Percentiles rank a stretch among this genome's conserved stretches.
Conservation (phyloP, 2,329 filamentous ascomycete species). For the Myriosclerotinia scirpicola region DNA sequence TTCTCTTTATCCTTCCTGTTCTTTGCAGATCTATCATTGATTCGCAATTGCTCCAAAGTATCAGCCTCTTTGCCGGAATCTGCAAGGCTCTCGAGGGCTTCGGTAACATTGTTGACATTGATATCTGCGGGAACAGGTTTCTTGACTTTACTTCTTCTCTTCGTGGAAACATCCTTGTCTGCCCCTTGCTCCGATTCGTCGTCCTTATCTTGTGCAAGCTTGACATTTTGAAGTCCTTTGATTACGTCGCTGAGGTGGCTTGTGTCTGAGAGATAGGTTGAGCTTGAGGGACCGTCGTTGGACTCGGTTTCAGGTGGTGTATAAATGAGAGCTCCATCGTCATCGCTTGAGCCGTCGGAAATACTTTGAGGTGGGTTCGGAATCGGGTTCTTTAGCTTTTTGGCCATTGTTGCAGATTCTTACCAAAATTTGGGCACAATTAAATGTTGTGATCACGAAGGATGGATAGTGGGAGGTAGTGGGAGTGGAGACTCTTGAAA, state of each 20-base stretch:
- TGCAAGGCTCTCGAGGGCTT: not conserved
- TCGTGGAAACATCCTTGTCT: not conserved
- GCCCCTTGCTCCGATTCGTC: not conserved
- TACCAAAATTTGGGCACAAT: not conserved
- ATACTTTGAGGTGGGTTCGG: not conserved
- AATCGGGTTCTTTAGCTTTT: not conserved
- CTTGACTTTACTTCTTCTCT: not conserved
- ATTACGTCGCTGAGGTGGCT: not conserved
- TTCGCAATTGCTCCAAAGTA: not conserved
- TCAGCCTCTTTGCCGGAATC: not conserved
- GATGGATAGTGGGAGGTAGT: not conserved
- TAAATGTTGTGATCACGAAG: slow-evolving; percentile 4
- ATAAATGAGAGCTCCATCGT: slow-evolving; percentile 16
- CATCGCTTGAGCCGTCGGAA: not conserved
- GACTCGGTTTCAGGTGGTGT: slow-evolving; percentile 14
- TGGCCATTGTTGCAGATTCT: slow-evolving; percentile 8
- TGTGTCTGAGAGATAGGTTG: not conserved
- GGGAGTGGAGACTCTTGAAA: not conserved
- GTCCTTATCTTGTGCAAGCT: not conserved
- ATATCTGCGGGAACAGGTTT: not conserved
- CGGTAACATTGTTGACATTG: not conserved
- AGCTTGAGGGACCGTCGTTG: not conserved
- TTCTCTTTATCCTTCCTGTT: not conserved
- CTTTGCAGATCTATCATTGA: not conserved
- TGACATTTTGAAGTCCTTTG: slow-evolving; percentile 1